These are phyloP conservation scores for Globisporangium nagaii DNA, from an alignment of 352 stramenopile species.

Conservation along the genomic window DNA sequence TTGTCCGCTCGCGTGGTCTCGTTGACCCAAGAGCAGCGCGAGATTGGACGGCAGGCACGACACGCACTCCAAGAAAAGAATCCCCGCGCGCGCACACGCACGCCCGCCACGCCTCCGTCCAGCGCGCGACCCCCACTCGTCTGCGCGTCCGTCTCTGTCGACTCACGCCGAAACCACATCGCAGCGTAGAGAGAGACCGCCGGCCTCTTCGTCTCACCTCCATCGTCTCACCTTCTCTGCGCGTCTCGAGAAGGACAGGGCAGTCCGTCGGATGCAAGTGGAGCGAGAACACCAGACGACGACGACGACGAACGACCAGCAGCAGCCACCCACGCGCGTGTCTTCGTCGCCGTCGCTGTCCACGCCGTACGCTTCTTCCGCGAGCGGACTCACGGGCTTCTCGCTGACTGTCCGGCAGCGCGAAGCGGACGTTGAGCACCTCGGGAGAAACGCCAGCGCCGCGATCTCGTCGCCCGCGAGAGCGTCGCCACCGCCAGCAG, in stretches of 20 bases:
- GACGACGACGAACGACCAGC: background rate
- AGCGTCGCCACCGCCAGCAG: background rate
- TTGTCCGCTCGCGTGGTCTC: too few relatives aligned
- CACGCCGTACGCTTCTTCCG: background rate
- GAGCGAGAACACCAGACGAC: background rate
- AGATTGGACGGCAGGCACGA: too few relatives aligned
- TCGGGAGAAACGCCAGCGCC: constrained; percentile 7
- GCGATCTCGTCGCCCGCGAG: constrained; percentile 24
- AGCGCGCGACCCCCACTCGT: too few relatives aligned
- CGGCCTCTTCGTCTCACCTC: background rate
- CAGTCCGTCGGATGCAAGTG: constrained; percentile 1
- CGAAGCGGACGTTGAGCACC: constrained; percentile 9
- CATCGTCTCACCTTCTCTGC: background rate
- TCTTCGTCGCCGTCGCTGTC: constrained; percentile 17
- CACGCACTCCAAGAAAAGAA: too few relatives aligned
- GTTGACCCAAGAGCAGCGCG: too few relatives aligned
- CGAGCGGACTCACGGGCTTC: constrained; percentile 17
- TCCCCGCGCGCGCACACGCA: too few relatives aligned
- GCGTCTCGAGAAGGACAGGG: too few relatives aligned
- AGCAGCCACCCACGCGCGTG: constrained; percentile 4
- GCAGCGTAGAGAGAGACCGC: background rate
- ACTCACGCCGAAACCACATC: too few relatives aligned
- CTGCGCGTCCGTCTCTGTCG: too few relatives aligned
- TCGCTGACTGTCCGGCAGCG: constrained; percentile 5
- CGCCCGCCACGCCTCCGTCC: too few relatives aligned